Evolutionary conservation across 2,329 filamentous ascomycete species (phyloP).

Genomic region (Scopulariopsis brevicaulis): DNA sequence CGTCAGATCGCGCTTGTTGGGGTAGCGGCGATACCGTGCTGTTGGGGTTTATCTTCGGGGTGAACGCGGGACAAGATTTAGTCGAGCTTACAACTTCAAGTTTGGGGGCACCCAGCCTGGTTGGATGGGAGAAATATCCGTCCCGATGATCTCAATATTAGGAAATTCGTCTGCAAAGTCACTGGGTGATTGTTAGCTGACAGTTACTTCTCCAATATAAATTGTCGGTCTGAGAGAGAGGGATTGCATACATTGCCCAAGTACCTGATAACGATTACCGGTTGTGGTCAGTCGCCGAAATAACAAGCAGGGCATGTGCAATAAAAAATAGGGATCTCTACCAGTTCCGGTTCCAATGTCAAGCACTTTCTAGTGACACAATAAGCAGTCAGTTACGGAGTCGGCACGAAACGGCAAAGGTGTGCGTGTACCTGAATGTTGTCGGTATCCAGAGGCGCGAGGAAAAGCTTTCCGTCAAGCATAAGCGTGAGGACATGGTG

Average conservation of each 20-base stretch:
- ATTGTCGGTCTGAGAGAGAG: neutral
- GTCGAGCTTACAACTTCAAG: constrained; percentile 28
- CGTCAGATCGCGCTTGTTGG: neutral
- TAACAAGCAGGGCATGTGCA: neutral
- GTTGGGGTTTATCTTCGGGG: too few species aligned
- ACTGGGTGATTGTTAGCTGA: constrained; percentile 21
- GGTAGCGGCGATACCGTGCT: too few species aligned
- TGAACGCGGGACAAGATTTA: too few species aligned
- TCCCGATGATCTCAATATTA: constrained; percentile 30
- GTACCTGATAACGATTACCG: constrained; percentile 13
- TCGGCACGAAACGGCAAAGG: constrained; percentile 12
- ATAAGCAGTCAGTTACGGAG: neutral
- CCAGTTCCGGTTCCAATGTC: constrained; percentile 46
- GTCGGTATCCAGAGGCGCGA: constrained; percentile 11
- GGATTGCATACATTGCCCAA: constrained; percentile 34
- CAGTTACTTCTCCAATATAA: neutral
- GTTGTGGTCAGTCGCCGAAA: neutral
- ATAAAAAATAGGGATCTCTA: neutral
- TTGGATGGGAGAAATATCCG: constrained; percentile 45
- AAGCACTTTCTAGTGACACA: constrained; percentile 14
- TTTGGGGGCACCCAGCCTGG: constrained; percentile 35
- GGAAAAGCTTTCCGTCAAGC: constrained; percentile 12
- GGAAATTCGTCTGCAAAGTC: constrained; percentile 33
- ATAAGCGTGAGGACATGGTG: constrained; percentile 12
- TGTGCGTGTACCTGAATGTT: constrained; percentile 2